Conservation (phyloP, 2,329 filamentous ascomycete genomes). For the Xylariomycetidae sp. region DNA sequence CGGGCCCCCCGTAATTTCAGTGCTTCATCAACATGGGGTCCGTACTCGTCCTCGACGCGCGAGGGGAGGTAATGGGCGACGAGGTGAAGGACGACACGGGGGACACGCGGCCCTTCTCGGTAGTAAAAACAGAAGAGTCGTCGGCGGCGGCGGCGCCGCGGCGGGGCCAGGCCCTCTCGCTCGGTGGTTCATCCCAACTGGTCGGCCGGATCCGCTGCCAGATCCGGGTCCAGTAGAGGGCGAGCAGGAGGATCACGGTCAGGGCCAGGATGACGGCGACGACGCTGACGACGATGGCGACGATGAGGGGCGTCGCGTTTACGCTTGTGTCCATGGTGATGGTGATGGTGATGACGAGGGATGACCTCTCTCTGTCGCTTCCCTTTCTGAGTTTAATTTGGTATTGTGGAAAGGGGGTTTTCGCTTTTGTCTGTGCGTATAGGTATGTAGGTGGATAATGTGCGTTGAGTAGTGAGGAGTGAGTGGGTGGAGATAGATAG, state of each 20-base stretch:
- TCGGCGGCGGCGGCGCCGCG: conserved; percentile 9
- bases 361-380: neutral
- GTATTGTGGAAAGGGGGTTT: neutral
- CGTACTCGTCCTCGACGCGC: neutral
- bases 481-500: neutral
- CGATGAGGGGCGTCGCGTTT: conserved; percentile 9
- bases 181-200: conserved; percentile 6
- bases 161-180: conserved; percentile 15
- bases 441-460: neutral
- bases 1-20: no score
- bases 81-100: neutral
- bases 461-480: neutral
- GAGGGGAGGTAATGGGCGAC: neutral
- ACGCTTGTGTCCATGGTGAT: conserved; percentile 8
- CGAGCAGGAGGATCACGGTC: conserved; percentile 10
- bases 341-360: conserved; percentile 2
- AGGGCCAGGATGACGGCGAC: conserved; percentile 6
- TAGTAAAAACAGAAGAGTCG: conserved; percentile 5
- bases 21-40: neutral
- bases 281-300: conserved; percentile 11
- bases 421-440: neutral
- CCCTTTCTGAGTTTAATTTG: neutral
- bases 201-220: conserved; percentile 6
- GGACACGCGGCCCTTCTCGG: neutral
- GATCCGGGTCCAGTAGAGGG: conserved; percentile 13